Evolutionary conservation across 257 asterid species (phyloP).

Genomic region (Solanum piurae): DNA sequence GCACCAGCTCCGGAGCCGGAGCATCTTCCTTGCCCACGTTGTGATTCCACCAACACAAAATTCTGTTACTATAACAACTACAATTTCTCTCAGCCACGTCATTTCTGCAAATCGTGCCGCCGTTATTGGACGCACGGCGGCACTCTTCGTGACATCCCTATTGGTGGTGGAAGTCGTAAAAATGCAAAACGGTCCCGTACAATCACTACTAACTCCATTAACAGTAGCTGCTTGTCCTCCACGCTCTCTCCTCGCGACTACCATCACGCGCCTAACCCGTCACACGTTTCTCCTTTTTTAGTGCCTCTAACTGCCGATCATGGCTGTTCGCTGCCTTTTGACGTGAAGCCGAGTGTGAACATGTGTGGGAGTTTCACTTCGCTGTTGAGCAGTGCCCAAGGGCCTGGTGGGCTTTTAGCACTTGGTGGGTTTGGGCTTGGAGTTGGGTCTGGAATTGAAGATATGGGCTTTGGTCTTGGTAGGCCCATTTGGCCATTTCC

Average conservation of each 20-base stretch:
- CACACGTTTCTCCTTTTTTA: constrained; percentile 23
- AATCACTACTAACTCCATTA: background rate
- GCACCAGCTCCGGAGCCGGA: constrained; percentile 81
- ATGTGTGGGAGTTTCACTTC: constrained; percentile 65
- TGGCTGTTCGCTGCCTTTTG: constrained; percentile 15
- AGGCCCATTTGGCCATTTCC: constrained; percentile 52
- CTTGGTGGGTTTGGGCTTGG: constrained; percentile 62
- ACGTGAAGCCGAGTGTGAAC: constrained; percentile 12
- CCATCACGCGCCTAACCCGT: constrained; percentile 27
- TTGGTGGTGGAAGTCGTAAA: constrained; percentile 91
- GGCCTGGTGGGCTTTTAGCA: constrained; percentile 45
- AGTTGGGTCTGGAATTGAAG: constrained; percentile 38
- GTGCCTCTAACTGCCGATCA: constrained; percentile 23
- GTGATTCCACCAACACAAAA: constrained; percentile 86
- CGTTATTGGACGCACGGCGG: constrained; percentile 99
- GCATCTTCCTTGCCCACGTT: constrained; percentile 90
- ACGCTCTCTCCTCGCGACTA: constrained; percentile 24
- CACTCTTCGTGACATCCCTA: constrained; percentile 81
- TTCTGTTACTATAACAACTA: constrained; percentile 96
- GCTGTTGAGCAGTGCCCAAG: constrained; percentile 39
- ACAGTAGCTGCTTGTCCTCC: constrained; percentile 10
- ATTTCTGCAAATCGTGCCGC: constrained; percentile 92
- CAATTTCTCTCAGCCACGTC: constrained; percentile 90
- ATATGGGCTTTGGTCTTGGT: constrained; percentile 59
- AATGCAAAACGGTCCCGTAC: constrained; percentile 80